Percentiles rank a stretch among this genome's conserved stretches.
phyloP scores from a whole-genome alignment of 495 filamentous ascomycete genomes.

The Tuber indicum region DNA sequence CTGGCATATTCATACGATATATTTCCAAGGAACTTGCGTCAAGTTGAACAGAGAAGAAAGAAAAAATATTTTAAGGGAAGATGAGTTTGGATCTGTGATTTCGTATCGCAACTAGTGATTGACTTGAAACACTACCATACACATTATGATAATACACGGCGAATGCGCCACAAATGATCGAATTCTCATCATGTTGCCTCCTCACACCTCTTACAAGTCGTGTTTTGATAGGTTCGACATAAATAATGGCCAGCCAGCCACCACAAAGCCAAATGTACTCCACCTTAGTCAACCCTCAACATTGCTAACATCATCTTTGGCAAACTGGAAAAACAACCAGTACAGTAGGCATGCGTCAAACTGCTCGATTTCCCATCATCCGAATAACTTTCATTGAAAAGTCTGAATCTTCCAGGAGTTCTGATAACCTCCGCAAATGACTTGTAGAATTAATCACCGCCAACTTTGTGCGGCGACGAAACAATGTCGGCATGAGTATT shows the following conservation, averaged over 20 bases:
- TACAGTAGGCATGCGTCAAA: not conserved
- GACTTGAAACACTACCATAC: not conserved
- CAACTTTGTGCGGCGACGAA: not conserved
- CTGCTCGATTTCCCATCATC: not conserved
- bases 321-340: not conserved
- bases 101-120: not conserved
- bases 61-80: no score
- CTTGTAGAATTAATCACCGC: not conserved
- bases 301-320: not conserved
- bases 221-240: not conserved
- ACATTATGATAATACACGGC: not conserved
- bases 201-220: not conserved
- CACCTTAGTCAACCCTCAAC: not conserved
- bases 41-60: no score
- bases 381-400: slow-evolving; percentile 9
- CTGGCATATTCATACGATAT: no score
- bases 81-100: not conserved
- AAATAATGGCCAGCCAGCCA: not conserved
- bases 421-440: not conserved
- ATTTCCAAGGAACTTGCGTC: no score
- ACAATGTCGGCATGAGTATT: not conserved
- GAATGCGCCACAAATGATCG: not conserved
- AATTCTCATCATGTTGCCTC: not conserved
- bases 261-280: not conserved
- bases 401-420: not conserved